Conservation (phyloP, 805 yeast species). For the Monosporozyma solicola region DNA sequence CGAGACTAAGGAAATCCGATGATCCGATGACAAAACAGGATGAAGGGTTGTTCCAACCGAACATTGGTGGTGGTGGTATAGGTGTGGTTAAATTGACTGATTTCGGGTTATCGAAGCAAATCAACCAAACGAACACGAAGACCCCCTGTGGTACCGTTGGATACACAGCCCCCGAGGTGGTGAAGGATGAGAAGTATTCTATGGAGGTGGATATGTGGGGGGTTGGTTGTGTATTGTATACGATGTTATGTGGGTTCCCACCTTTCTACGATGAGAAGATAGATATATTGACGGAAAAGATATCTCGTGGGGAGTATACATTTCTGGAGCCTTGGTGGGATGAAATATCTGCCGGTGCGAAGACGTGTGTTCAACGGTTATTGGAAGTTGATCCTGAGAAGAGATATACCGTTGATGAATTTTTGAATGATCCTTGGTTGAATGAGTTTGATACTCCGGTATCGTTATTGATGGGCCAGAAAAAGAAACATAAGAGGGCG, state of each 20-base stretch:
- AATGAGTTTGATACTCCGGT: constrained; percentile 17
- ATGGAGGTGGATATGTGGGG: constrained; percentile 99
- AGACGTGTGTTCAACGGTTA: constrained; percentile 54
- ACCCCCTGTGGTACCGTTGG: constrained; percentile 99
- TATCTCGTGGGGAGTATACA: constrained; percentile 61
- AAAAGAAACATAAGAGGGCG: neutral
- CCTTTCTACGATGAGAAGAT: constrained; percentile 79
- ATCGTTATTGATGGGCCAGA: no score
- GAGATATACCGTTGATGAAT: constrained; percentile 59
- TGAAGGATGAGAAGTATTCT: constrained; percentile 83
- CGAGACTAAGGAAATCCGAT: constrained; percentile 50
- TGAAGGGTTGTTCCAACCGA: constrained; percentile 76
- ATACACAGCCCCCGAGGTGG: constrained; percentile 97
- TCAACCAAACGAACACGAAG: constrained; percentile 80
- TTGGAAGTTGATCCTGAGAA: constrained; percentile 60
- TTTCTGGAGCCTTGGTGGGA: constrained; percentile 86
- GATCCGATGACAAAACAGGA: constrained; percentile 62
- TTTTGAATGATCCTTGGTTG: constrained; percentile 66
- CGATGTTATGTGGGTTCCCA: constrained; percentile 92
- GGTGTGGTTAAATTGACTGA: constrained; percentile 89
- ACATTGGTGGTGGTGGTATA: constrained; percentile 87
- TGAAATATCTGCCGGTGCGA: constrained; percentile 64
- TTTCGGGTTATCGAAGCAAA: constrained; percentile 87
- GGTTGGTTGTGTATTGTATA: constrained; percentile 89
- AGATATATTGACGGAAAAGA: constrained; percentile 59